Evolutionary conservation across 1,139 yeast genomes (phyloP), one percentile per base, ranked within the genome.

Genomic region (Candida pseudoviswanathii): DNA sequence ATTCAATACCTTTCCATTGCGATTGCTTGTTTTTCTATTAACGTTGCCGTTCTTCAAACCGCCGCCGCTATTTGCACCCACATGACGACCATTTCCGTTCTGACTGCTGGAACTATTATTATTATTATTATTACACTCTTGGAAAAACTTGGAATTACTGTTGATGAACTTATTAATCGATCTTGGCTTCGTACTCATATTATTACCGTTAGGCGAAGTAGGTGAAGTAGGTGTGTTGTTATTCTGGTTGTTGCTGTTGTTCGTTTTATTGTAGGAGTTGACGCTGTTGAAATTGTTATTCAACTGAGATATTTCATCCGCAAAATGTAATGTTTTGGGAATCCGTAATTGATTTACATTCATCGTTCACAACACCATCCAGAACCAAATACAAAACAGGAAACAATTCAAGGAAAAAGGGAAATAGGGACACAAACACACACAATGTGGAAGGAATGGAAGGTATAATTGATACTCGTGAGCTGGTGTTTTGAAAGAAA

Each of bases 311-410:
- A 44, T 43, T 33, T 46, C 49, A 39, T 44, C 45, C 22, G 49
- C 49, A 43, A 46, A 46, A 33, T 46, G 43, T 22, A 46, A 44
- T 24, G 49, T 43, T 32, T 46, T 43, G 9, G 49, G 49, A n/a
- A 46, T 44, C 29, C 36, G 41, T 16, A 46, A 46, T 37, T 44
- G 37, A 33, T 43, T 43, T 40, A 32, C 36, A 39, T 25, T 34
- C 45, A 46, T 45, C 10, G 10, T 21, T 16, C 24, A 6, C 6
- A 9, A 2, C 2, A 11, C n/a, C 22, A 37, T 11, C 21, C 21
- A n/a, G 6, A 33, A 33, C n/a, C 33, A 32, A 11, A 32, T 21
- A 36, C 24, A 24, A 16, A 29, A 25, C 10, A 11, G 10, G 6
- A 24, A 22, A 37, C 10, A 16, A 16, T 16, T 22, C 16, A 33